Conservation (phyloP, 2,329 filamentous ascomycete species). For the Orbilia brochopaga region DNA sequence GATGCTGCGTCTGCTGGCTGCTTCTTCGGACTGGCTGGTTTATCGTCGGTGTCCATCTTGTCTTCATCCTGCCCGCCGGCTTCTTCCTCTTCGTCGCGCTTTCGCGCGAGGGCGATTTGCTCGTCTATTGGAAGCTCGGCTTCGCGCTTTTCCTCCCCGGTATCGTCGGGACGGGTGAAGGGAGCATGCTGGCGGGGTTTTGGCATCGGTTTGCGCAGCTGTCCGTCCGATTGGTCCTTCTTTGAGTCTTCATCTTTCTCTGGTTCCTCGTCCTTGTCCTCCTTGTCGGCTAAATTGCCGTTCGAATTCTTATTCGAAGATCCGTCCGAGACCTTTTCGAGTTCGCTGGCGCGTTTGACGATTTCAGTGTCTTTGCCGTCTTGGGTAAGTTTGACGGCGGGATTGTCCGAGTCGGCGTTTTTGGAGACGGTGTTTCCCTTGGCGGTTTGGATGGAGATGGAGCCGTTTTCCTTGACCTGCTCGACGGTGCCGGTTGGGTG, state of each 20-base stretch:
- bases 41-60: slow-evolving; percentile 28
- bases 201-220: slow-evolving; percentile 11
- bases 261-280: slow-evolving; percentile 2
- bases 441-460: slow-evolving; percentile 65
- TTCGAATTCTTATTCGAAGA: background rate
- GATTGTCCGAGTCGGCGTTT: slow-evolving; percentile 67
- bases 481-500: slow-evolving; percentile 66
- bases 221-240: background rate
- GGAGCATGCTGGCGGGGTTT: slow-evolving; percentile 21
- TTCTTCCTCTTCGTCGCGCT: background rate
- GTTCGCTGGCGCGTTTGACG: slow-evolving; percentile 65
- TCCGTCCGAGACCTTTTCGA: slow-evolving; percentile 55
- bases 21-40: slow-evolving; percentile 22
- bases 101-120: slow-evolving; percentile 2
- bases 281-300: too few species aligned
- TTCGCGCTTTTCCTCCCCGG: slow-evolving; percentile 19
- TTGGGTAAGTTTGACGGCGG: slow-evolving; percentile 67
- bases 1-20: slow-evolving; percentile 18
- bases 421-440: slow-evolving; percentile 71
- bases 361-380: slow-evolving; percentile 68
- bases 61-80: slow-evolving; percentile 3
- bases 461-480: slow-evolving; percentile 66
- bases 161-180: slow-evolving; percentile 19
- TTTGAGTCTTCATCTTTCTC: background rate
- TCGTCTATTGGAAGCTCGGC: slow-evolving; percentile 25